Percentiles rank a stretch among this genome's conserved stretches.
Evolutionary conservation across 2,329 filamentous ascomycete genomes (phyloP).

Genomic region (Trichoderma sp.): DNA sequence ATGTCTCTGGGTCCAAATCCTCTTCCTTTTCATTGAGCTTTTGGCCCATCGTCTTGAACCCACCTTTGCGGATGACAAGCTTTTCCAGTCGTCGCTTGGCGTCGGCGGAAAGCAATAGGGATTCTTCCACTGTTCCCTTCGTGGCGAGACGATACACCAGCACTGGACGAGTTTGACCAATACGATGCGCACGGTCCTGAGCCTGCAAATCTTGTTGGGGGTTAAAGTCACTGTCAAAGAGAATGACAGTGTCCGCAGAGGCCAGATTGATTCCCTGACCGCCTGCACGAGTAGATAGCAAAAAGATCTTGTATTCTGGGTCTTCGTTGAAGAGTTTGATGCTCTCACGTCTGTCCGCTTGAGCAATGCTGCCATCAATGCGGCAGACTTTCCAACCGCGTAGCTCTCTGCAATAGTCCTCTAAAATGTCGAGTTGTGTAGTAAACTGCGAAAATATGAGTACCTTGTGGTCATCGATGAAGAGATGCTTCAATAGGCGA

Average conservation of each 20-base stretch:
- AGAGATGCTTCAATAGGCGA: constrained; percentile 74
- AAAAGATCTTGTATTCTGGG: constrained; percentile 70
- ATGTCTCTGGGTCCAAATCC: constrained; percentile 60
- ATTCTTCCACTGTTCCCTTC: constrained; percentile 88
- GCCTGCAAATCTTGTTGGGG: constrained; percentile 96
- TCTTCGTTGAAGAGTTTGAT: constrained; percentile 74
- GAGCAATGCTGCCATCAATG: constrained; percentile 85
- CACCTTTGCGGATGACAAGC: constrained; percentile 91
- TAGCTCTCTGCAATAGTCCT: constrained; percentile 78
- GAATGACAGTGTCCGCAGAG: constrained; percentile 85
- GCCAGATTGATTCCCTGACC: constrained; percentile 95
- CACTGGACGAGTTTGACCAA: constrained; percentile 89
- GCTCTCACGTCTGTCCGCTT: constrained; percentile 68
- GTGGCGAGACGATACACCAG: constrained; percentile 93
- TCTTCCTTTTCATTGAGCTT: constrained; percentile 56
- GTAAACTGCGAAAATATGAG: constrained; percentile 98
- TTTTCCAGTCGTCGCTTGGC: constrained; percentile 92
- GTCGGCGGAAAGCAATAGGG: constrained; percentile 81
- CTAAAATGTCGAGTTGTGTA: constrained; percentile 85
- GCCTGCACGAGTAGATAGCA: constrained; percentile 87
- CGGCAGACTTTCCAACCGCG: constrained; percentile 81
- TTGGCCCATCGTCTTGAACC: constrained; percentile 70
- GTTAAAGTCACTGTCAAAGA: constrained; percentile 91
- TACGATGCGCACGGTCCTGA: constrained; percentile 91
- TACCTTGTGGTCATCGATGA: constrained; percentile 79